Evolutionary conservation across 495 filamentous ascomycete genomes (phyloP), one percentile per base, ranked within the genome.

Genomic region (Penicillium paradoxum): DNA sequence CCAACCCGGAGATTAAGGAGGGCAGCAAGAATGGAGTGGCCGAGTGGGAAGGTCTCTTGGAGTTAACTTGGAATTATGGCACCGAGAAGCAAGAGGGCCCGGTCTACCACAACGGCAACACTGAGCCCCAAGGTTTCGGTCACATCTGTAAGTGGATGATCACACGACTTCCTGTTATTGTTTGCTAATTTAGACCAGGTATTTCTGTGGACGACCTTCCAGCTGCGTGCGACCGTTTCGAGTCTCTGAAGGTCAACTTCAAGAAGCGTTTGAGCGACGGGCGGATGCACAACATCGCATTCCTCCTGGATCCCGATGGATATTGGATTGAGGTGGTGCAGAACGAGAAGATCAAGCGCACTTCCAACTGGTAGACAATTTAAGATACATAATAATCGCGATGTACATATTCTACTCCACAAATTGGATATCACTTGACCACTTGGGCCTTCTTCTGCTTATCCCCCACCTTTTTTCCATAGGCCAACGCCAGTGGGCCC

Each of bases 51-150:
- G 92, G 92, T 2, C 64, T 97, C 46, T 73, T 97, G 10, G 91
- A 96, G 73, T 63, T 98, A 59, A 97, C 91, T 18, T 96, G 90
- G 89, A 97, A 98, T 66, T 93, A 96, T 57, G 93, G 93, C 37
- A 97, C 93, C 2, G 93, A 98, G 77, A 92, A 89, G 63, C 83
- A 97, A 58, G 77, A 84, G 49, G 74, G 78, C 41, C 90, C 90
- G 61, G 84, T 83, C 38, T 98, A 98, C 64, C 93, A 98, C 64
- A 84, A 95, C 58, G 93, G 93, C 9, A 98, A 98, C 67, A 74
- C 82, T 18, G 75, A 95, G 68, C 93, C 91, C 1, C 89, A 97
- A 68, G 93, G 93, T 24, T 98, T 96, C 60, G 92, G 92, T 1
- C 90, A 95, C 62, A 89, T 95, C 54, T 90, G 87, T 87, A 66